phyloP scores from a whole-genome alignment of 2,329 filamentous ascomycete genomes.

The Colletotrichum sp. region DNA sequence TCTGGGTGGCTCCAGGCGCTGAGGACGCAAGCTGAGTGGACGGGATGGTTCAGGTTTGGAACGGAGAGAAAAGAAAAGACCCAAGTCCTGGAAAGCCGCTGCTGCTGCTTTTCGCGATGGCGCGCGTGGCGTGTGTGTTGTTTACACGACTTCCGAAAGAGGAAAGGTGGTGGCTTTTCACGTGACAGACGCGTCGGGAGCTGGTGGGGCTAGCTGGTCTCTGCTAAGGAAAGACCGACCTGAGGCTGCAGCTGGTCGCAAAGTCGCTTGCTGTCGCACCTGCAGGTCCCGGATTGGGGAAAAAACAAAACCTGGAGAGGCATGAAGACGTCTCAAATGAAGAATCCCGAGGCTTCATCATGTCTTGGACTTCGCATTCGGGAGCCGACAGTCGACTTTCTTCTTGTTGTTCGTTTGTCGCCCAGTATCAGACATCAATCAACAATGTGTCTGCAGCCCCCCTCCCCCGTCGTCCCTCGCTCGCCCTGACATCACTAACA shows the following conservation, averaged over 20 bases:
- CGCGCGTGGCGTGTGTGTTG: slow-evolving; percentile 21
- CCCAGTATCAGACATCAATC: not conserved
- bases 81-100: not conserved
- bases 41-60: not conserved
- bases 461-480: not conserved
- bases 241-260: not conserved
- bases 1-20: not conserved
- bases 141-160: slow-evolving; percentile 21
- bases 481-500: slow-evolving; percentile 12
- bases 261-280: not conserved
- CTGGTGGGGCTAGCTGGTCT: not conserved
- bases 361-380: not conserved
- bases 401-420: not conserved
- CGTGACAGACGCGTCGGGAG: slow-evolving; percentile 18
- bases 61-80: not conserved
- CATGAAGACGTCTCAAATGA: slow-evolving; percentile 20
- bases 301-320: slow-evolving; percentile 13
- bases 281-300: slow-evolving; percentile 9
- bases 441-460: not conserved
- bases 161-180: not conserved
- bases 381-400: not conserved
- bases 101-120: slow-evolving; percentile 15
- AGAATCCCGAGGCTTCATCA: slow-evolving; percentile 5
- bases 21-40: slow-evolving; percentile 2
- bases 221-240: slow-evolving; percentile 5